phyloP scores from a whole-genome alignment of 2,329 filamentous ascomycete genomes.

The Penicillium sp. region DNA sequence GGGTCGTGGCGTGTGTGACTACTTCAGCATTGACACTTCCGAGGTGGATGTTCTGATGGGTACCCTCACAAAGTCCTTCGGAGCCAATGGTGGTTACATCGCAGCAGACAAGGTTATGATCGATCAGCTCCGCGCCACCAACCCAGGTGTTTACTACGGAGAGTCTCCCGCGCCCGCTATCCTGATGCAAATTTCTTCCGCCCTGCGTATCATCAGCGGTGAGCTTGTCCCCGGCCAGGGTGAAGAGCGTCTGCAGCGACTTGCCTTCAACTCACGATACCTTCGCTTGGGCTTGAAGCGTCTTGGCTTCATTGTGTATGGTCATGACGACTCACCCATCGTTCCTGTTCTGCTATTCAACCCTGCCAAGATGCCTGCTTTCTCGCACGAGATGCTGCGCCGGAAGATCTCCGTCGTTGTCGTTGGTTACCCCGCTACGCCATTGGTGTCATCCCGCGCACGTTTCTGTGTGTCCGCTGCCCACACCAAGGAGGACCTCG shows the following conservation, averaged over 20 bases:
- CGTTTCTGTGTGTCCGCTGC: conserved; percentile 95
- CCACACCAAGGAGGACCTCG: conserved; percentile 97
- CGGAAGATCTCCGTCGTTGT: conserved; percentile 97
- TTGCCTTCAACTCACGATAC: conserved; percentile 98
- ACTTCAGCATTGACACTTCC: conserved; percentile 84
- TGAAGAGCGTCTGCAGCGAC: conserved; percentile 89
- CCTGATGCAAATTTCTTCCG: conserved; percentile 84
- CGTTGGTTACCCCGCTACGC: conserved; percentile 94
- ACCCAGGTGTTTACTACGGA: conserved; percentile 82
- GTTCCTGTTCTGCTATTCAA: conserved; percentile 94
- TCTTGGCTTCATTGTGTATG: conserved; percentile 93
- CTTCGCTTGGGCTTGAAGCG: conserved; percentile 97
- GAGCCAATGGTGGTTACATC: conserved; percentile 95
- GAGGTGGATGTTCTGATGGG: conserved; percentile 98
- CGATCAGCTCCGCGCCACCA: conserved; percentile 83
- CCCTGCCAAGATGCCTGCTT: conserved; percentile 98
- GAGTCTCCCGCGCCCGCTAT: conserved; percentile 87
- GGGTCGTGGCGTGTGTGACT: conserved; percentile 94
- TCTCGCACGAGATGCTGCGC: conserved; percentile 97
- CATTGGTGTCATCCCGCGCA: conserved; percentile 88
- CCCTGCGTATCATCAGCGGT: conserved; percentile 84
- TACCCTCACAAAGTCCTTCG: conserved; percentile 96
- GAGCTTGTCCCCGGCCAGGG: conserved; percentile 88
- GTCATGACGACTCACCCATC: conserved; percentile 96
- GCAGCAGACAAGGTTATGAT: conserved; percentile 87